Conservation (phyloP, 1,139 yeast genomes). For the Kluyveromyces marxianus region DNA sequence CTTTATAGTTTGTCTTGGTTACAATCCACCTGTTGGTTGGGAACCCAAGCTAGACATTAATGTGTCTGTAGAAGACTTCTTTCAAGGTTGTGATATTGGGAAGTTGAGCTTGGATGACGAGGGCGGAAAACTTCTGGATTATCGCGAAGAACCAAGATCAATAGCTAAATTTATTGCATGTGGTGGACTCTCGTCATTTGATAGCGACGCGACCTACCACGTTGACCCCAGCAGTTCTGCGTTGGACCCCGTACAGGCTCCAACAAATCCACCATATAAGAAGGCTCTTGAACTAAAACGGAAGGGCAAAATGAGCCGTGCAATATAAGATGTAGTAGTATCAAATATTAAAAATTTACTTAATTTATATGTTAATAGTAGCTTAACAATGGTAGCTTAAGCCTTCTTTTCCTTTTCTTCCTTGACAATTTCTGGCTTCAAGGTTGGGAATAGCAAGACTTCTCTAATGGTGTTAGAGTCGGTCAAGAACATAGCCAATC, state of each 20-base stretch:
- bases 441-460: constrained; percentile 95
- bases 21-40: constrained; percentile 79
- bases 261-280: constrained; percentile 95
- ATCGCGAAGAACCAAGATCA: constrained; percentile 52
- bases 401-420: constrained; percentile 17
- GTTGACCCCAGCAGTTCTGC: constrained; percentile 32
- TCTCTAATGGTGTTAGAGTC: constrained; percentile 96
- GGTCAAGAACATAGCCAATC: constrained; percentile 96
- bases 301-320: constrained; percentile 40
- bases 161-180: constrained; percentile 90
- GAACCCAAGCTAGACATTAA: constrained; percentile 51
- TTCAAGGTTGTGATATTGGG: constrained; percentile 57
- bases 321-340: constrained; percentile 2
- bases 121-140: constrained; percentile 31
- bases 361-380: no score
- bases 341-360: no score
- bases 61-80: constrained; percentile 73
- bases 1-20: constrained; percentile 85
- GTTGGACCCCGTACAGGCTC: constrained; percentile 82
- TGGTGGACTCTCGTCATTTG: constrained; percentile 81
- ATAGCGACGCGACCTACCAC: constrained; percentile 91
- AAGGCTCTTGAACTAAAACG: constrained; percentile 83
- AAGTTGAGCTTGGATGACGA: constrained; percentile 36
- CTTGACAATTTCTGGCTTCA: constrained; percentile 72
- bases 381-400: no score